Evolutionary conservation across 1,284 basidiomycete species (phyloP), one percentile per base, ranked within the genome.

Genomic region (Gymnopus androsaceus): DNA sequence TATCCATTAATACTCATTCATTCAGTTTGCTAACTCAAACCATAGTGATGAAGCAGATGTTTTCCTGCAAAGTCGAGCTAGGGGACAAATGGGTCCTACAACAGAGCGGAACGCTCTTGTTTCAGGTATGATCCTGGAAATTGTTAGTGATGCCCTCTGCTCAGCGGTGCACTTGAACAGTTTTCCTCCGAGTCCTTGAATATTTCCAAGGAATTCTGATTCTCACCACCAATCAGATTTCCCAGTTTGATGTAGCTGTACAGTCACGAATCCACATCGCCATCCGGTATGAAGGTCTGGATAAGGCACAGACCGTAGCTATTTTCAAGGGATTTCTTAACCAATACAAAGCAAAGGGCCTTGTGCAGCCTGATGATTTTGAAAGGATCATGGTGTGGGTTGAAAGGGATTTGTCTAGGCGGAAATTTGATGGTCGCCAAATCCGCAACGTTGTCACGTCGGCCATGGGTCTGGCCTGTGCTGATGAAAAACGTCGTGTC

Each of bases 141-240:
- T 9, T 42, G n/a, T n/a, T n/a, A n/a, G n/a, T 23, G 1, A 23
- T 8, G 4, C 25, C 17, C 40, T 41, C 1, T 8, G 19, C 8
- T 19, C 19, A 3, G 9, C 19, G 37, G 8, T 3, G 12, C 4
- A 12, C 40, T 1, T 3, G 1, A 41, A 21, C 19, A 42, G 41
- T 73, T 21, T 72, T 73, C 56, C 63, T 72, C 9, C 58, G 70
- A 11, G 67, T 68, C 45, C 62, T 72, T 14, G 71, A 74, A 59
- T 71, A 72, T 58, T 69, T 70, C 51, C 63, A 66, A 30, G 73
- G 73, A n/a, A 69, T 74, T 30, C 57, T 75, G 27, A 66, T 75
- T 41, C 61, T 75, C 30, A 75, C 73, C 9, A 74, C 73, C 14
- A 75, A 74, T 59, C 59, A 69, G 31, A 60, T 69, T 37, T 54